Evolutionary conservation across 2,329 filamentous ascomycete genomes (phyloP).

Genomic region (Pyrenophora graminea): DNA sequence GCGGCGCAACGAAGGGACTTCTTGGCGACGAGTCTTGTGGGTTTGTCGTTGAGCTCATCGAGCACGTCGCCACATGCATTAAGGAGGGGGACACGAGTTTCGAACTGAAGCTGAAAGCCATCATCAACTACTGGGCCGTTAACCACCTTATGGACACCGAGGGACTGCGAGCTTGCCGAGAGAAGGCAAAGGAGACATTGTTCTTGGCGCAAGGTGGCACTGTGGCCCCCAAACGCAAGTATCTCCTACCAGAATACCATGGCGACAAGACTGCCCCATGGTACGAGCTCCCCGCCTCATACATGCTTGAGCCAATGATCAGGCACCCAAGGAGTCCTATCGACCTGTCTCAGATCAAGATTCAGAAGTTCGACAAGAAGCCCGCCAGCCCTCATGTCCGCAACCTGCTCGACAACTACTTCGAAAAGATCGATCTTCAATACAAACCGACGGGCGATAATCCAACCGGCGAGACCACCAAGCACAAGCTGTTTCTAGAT

Average conservation of each 20-base stretch:
- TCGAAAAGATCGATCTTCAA: constrained; percentile 62
- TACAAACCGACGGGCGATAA: constrained; percentile 55
- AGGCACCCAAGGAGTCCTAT: constrained; percentile 77
- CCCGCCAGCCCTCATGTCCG: constrained; percentile 71
- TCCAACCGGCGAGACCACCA: constrained; percentile 31
- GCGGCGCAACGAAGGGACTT: constrained; percentile 9
- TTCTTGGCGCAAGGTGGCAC: constrained; percentile 37
- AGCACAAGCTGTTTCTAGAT: constrained; percentile 62
- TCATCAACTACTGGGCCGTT: constrained; percentile 73
- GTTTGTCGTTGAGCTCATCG: constrained; percentile 65
- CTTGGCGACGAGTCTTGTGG: constrained; percentile 53
- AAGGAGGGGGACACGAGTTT: constrained; percentile 68
- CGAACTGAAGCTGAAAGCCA: constrained; percentile 58
- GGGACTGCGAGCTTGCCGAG: constrained; percentile 62
- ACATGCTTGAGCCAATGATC: constrained; percentile 77
- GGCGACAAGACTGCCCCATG: constrained; percentile 74
- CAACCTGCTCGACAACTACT: constrained; percentile 67
- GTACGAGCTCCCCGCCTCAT: constrained; percentile 81
- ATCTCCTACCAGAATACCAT: constrained; percentile 74
- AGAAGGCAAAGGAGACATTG: constrained; percentile 56
- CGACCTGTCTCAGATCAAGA: constrained; percentile 67
- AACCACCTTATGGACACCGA: constrained; percentile 63
- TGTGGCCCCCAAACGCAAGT: constrained; percentile 60
- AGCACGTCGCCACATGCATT: constrained; percentile 56
- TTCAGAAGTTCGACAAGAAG: constrained; percentile 67